Percentiles rank a stretch among this genome's conserved stretches.
Conservation (phyloP, 2,329 filamentous ascomycete genomes). For the Xylaria sp. region DNA sequence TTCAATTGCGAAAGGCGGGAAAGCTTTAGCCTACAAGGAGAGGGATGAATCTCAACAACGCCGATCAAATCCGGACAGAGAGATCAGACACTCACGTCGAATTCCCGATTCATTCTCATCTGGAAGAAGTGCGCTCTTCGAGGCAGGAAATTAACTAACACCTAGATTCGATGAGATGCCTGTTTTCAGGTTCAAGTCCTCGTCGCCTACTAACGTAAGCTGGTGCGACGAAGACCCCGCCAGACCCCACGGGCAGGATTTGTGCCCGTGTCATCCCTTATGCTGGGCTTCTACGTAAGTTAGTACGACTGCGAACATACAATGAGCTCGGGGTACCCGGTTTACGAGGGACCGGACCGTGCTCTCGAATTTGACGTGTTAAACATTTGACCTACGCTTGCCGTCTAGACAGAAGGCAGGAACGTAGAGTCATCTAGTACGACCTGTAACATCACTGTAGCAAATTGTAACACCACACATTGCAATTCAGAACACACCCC, state of each 20-base stretch:
- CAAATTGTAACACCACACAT: conserved; percentile 25
- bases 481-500: conserved; percentile 1
- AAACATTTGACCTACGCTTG: not conserved
- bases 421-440: not conserved
- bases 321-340: not conserved
- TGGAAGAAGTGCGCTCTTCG: not conserved
- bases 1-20: not conserved
- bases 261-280: not conserved
- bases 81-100: not conserved
- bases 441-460: conserved; percentile 7
- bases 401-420: not conserved
- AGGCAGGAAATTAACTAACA: not conserved
- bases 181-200: not conserved
- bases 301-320: not conserved
- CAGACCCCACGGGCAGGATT: not conserved
- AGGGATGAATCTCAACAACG: too few relatives aligned
- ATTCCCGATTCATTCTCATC: not conserved
- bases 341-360: not conserved
- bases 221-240: not conserved
- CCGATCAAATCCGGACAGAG: not conserved
- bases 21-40: not conserved
- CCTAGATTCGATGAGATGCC: not conserved
- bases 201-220: not conserved
- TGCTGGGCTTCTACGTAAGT: not conserved
- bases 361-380: not conserved